Evolutionary conservation across 2,329 filamentous ascomycete genomes (phyloP).

Genomic region (Penicillium sp.): DNA sequence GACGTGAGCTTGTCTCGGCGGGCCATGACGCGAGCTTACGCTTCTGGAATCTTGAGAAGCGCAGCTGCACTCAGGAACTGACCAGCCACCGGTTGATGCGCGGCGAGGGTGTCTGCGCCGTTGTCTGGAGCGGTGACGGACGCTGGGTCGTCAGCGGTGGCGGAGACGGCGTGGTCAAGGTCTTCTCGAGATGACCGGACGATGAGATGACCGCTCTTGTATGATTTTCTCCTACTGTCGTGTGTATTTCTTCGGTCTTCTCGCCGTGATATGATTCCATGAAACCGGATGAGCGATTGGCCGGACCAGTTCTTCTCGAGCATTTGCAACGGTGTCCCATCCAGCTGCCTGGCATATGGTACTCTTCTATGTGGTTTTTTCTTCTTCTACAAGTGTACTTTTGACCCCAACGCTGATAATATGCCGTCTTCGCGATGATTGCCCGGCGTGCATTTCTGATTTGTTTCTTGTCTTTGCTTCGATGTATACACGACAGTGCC

Average conservation of each 20-base stretch:
- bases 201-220: slow-evolving; percentile 27
- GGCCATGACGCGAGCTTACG: slow-evolving; percentile 93
- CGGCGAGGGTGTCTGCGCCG: slow-evolving; percentile 89
- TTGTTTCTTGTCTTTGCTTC: slow-evolving; percentile 9
- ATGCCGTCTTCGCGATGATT: slow-evolving; percentile 22
- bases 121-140: slow-evolving; percentile 94
- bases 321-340: slow-evolving; percentile 37
- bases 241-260: slow-evolving; percentile 27
- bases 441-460: slow-evolving; percentile 21
- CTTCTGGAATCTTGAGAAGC: slow-evolving; percentile 96
- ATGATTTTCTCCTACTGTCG: slow-evolving; percentile 26
- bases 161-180: slow-evolving; percentile 93
- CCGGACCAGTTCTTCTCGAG: slow-evolving; percentile 30
- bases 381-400: slow-evolving; percentile 21
- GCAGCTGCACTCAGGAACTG: slow-evolving; percentile 92
- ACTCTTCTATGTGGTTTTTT: slow-evolving; percentile 31
- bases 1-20: slow-evolving; percentile 88
- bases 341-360: slow-evolving; percentile 34
- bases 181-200: slow-evolving; percentile 57
- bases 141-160: slow-evolving; percentile 92
- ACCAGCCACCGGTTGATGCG: slow-evolving; percentile 91
- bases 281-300: slow-evolving; percentile 38
- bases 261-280: slow-evolving; percentile 29
- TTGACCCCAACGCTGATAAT: slow-evolving; percentile 21
- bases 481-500: slow-evolving; percentile 9